Evolutionary conservation across 192 early-diverging fungal species (phyloP).

Genomic region (Rhizophagus clarus): DNA sequence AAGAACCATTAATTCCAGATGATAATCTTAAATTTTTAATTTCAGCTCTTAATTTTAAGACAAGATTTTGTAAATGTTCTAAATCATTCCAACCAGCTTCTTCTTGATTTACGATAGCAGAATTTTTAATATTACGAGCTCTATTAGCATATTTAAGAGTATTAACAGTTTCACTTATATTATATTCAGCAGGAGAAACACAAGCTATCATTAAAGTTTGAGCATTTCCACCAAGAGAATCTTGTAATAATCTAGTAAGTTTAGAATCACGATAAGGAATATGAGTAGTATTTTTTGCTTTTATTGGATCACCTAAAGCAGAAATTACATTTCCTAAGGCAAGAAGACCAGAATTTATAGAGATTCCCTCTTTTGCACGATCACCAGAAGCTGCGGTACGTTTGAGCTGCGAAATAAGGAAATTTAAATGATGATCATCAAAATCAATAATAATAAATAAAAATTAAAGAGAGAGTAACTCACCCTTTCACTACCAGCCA

Average conservation of each 20-base stretch:
- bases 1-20: background rate
- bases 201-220: conserved; percentile 96
- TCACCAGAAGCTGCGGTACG: conserved; percentile 92
- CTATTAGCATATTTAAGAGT: conserved; percentile 96
- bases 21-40: conserved; percentile 46
- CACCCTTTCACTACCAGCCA: conserved; percentile 93
- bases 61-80: conserved; percentile 66
- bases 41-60: conserved; percentile 63
- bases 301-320: conserved; percentile 82
- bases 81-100: conserved; percentile 63
- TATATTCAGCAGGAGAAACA: conserved; percentile 83
- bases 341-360: conserved; percentile 93
- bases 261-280: conserved; percentile 98
- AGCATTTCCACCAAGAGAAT: conserved; percentile 93
- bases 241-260: conserved; percentile 94
- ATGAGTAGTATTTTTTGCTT: conserved; percentile 61
- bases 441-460: background rate
- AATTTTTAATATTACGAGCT: conserved; percentile 95
- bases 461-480: conserved; percentile 16
- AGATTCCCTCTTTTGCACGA: conserved; percentile 93
- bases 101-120: conserved; percentile 79
- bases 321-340: conserved; percentile 98
- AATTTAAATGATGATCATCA: too few relatives aligned
- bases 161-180: conserved; percentile 89
- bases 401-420: conserved; percentile 69